Conservation (phyloP, 441 rosid genomes). For the Melastoma candidum region DNA sequence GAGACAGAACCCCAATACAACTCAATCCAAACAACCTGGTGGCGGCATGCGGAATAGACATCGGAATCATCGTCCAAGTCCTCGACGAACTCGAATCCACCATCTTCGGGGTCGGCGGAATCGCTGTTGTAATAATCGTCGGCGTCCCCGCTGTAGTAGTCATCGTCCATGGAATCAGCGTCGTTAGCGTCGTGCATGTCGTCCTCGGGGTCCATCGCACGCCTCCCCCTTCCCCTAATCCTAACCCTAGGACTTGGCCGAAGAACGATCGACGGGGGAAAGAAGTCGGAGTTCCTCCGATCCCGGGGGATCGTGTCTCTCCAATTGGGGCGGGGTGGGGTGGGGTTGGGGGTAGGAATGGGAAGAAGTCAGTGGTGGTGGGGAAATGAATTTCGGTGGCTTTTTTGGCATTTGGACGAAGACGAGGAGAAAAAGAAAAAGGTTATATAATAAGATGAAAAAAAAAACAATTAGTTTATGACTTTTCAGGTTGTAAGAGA, state of each 20-base stretch:
- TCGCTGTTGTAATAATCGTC: slow-evolving; percentile 81
- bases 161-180: slow-evolving; percentile 57
- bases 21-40: slow-evolving; percentile 32
- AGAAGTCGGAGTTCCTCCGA: too few species aligned
- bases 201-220: slow-evolving; percentile 59
- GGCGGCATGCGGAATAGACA: slow-evolving; percentile 66
- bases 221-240: neutral
- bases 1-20: neutral
- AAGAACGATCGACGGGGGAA: too few species aligned
- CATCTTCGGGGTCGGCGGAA: slow-evolving; percentile 45
- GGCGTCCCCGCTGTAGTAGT: slow-evolving; percentile 62
- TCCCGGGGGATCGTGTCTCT: too few species aligned
- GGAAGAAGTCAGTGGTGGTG: too few species aligned
- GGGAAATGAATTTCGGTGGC: too few species aligned
- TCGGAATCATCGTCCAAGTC: slow-evolving; percentile 67
- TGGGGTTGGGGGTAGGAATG: too few species aligned
- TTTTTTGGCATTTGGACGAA: too few species aligned
- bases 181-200: slow-evolving; percentile 52
- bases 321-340: too few species aligned
- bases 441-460: too few species aligned
- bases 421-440: too few species aligned
- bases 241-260: slow-evolving; percentile 7
- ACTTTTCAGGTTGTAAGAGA: too few species aligned
- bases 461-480: too few species aligned
- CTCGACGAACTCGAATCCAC: slow-evolving; percentile 21